Base-by-base conservation (phyloP, 257 asterid genomes). In the Fraxinus quadrangulata region DNA sequence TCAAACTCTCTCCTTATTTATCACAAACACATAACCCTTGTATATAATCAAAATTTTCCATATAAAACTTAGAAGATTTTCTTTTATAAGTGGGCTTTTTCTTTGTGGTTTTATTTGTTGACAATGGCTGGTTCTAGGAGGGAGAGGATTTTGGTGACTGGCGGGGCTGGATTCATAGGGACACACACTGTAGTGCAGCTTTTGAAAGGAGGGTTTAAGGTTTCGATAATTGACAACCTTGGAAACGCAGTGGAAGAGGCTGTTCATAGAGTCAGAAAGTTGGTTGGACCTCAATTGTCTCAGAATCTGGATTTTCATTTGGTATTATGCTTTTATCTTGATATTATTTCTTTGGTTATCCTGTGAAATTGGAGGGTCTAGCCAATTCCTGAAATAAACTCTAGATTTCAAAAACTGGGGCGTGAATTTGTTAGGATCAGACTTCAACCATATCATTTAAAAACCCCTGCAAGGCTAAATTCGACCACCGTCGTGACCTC, bases 141-240 rank as follows among this genome's bases (percentile, higher is more conserved):
- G 72, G 86, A 74, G 73, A 86, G 81, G 26, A 79, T 95, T 59
- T 77, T 95, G 87, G 99, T 95, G 45, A 95, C 99, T 0, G 99
- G 99, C 2, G 99, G 98, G 0, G 98, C 99, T 5, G 99, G 99
- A 8, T 95, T 93, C 87, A 93, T 95, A 26, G 99, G 99, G 71
- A 90, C 98, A 0, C 98, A 95, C 85, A 93, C 99, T 6, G 97
- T 89, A 78, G 68, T 90, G 83, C 91, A 89, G 90, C 91, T 95
- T 23, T 77, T 95, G 70, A 83, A 83, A n/a, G 94, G 85, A 77
- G 97, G 99, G 7, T 93, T 90, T 75, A 80, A 78, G 83, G 98
- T 95, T 42, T 77, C 89, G 8, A 90, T 93, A 51, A 83, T 95
- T 2, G 98, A 93, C 83, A 95, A 93, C 78, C 89, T 95, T 30